A percentile compares a stretch with the other conserved stretches of the same genome.
These are phyloP conservation scores for Xylaria multiplex DNA, from an alignment of 2,329 filamentous ascomycete genomes.

Conservation along the genomic window DNA sequence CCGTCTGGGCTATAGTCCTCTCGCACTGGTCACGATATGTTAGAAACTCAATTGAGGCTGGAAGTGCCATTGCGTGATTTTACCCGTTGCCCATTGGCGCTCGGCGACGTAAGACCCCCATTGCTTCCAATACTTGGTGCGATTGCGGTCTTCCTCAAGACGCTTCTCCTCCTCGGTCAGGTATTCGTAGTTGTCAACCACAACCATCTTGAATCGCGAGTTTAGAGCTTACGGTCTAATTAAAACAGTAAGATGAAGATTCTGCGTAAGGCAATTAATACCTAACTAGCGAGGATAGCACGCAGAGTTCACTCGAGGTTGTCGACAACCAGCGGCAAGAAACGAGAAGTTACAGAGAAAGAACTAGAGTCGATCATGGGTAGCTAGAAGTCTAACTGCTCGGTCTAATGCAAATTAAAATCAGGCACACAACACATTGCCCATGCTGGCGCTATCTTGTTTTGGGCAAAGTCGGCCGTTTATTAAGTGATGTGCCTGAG, in stretches of 20 bases:
- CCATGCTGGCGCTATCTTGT: slow-evolving; percentile 38
- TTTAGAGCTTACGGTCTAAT: neutral
- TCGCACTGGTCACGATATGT: slow-evolving; percentile 65
- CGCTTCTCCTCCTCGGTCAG: slow-evolving; percentile 91
- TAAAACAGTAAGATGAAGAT: slow-evolving; percentile 8
- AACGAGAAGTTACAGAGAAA: neutral
- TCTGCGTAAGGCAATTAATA: neutral
- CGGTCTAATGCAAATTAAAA: slow-evolving; percentile 39
- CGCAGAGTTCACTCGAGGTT: slow-evolving; percentile 13
- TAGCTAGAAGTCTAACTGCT: slow-evolving; percentile 8
- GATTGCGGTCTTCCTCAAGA: slow-evolving; percentile 84
- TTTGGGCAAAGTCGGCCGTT: slow-evolving; percentile 42
- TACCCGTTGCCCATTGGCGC: slow-evolving; percentile 94
- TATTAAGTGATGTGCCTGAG: slow-evolving; percentile 13
- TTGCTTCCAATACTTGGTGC: slow-evolving; percentile 95
- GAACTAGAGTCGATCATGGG: slow-evolving; percentile 4
- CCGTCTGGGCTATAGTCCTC: slow-evolving; percentile 92
- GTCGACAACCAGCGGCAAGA: slow-evolving; percentile 5
- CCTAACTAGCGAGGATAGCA: slow-evolving; percentile 3
- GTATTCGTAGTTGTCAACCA: slow-evolving; percentile 88
- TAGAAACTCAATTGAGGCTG: slow-evolving; percentile 23
- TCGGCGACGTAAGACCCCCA: slow-evolving; percentile 96
- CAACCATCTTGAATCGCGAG: slow-evolving; percentile 72
- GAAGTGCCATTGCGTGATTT: slow-evolving; percentile 46
- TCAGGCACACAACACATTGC: slow-evolving; percentile 41